A percentile compares a stretch with the other conserved stretches of the same genome.
Conservation (phyloP, 2,329 filamentous ascomycete genomes). For the Penicillium sp. region DNA sequence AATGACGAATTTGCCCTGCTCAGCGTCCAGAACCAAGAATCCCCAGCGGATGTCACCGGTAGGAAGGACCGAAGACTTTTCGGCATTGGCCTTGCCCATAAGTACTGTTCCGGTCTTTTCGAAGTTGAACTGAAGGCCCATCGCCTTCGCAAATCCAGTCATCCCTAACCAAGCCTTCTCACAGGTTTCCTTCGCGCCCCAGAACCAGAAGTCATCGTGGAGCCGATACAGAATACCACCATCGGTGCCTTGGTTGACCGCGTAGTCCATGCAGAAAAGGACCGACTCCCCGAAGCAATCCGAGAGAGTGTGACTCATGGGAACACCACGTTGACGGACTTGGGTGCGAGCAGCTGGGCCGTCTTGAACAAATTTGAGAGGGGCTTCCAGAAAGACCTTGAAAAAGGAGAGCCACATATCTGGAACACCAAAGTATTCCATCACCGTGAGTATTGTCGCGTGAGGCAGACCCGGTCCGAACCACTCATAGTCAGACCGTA, state of each 20-base stretch:
- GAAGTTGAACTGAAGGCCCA: slow-evolving; percentile 58
- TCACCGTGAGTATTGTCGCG: slow-evolving; percentile 55
- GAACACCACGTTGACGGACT: slow-evolving; percentile 56
- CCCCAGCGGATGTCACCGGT: slow-evolving; percentile 58
- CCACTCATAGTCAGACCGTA: slow-evolving; percentile 59
- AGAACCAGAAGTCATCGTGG: slow-evolving; percentile 68
- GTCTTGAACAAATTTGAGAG: slow-evolving; percentile 58
- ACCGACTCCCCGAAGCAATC: slow-evolving; percentile 60
- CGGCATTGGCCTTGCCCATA: slow-evolving; percentile 28
- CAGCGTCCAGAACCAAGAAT: slow-evolving; percentile 56
- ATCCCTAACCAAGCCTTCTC: slow-evolving; percentile 60
- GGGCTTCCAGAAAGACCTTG: slow-evolving; percentile 56
- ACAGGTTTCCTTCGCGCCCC: slow-evolving; percentile 56
- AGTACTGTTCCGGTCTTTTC: slow-evolving; percentile 57
- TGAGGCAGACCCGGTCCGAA: slow-evolving; percentile 61
- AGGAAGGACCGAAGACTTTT: slow-evolving; percentile 41
- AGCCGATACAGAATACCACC: slow-evolving; percentile 60
- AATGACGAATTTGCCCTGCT: slow-evolving; percentile 57
- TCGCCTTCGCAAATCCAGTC: slow-evolving; percentile 53
- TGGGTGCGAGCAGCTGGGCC: slow-evolving; percentile 45
- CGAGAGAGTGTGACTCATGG: slow-evolving; percentile 59
- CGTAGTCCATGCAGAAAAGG: slow-evolving; percentile 64
- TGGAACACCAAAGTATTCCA: slow-evolving; percentile 60
- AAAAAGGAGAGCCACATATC: slow-evolving; percentile 60
- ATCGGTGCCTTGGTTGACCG: slow-evolving; percentile 58